phyloP scores from a whole-genome alignment of 805 yeast genomes.

The Citeromyces nyonsensis region DNA sequence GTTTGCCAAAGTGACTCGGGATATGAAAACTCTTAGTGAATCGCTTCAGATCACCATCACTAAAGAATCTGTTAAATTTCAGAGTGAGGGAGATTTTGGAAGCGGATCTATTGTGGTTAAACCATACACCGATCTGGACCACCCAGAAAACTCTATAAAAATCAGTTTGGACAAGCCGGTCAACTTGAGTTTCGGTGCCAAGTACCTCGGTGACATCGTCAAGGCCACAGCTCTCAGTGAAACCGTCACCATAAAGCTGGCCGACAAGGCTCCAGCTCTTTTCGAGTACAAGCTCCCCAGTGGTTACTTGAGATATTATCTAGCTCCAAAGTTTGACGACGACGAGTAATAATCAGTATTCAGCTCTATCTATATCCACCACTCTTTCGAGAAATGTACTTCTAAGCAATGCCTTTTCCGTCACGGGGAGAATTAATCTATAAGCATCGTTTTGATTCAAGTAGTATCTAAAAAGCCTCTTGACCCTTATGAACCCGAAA shows the following conservation, averaged over 20 bases:
- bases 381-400: constrained; percentile 28
- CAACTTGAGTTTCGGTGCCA: constrained; percentile 78
- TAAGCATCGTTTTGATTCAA: constrained; percentile 89
- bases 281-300: constrained; percentile 85
- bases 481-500: constrained; percentile 19
- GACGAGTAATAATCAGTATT: constrained; percentile 33
- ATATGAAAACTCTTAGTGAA: constrained; percentile 75
- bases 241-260: constrained; percentile 70
- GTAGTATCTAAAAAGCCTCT: constrained; percentile 72
- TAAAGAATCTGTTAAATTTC: constrained; percentile 83
- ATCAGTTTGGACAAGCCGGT: constrained; percentile 80
- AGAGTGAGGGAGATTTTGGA: constrained; percentile 86
- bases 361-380: constrained; percentile 3
- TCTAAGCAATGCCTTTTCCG: constrained; percentile 37
- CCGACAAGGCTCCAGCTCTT: constrained; percentile 85
- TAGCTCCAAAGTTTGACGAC: constrained; percentile 96
- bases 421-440: constrained; percentile 70
- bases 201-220: constrained; percentile 81
- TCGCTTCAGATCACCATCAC: constrained; percentile 75
- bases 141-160: constrained; percentile 57
- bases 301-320: constrained; percentile 88
- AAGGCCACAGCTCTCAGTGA: constrained; percentile 74
- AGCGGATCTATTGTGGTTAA: constrained; percentile 76
- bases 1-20: constrained; percentile 81
- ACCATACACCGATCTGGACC: constrained; percentile 70